These are phyloP conservation scores for Musa schizocarpa DNA, from an alignment of 176 grass and related monocot genomes.

Conservation along the genomic window DNA sequence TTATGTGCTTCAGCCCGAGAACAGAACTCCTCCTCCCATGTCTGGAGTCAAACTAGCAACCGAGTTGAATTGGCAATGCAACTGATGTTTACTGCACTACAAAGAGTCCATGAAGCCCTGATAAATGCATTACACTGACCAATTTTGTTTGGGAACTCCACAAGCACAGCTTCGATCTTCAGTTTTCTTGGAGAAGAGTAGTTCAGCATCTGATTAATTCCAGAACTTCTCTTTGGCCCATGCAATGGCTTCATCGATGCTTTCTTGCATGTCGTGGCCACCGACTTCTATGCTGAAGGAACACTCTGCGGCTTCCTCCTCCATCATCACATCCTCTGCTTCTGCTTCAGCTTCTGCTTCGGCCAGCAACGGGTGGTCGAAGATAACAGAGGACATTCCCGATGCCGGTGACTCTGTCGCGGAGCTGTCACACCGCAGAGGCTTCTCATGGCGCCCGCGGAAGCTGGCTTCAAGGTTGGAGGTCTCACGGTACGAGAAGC, in stretches of 20 bases:
- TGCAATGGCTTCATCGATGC: slow-evolving; percentile 65
- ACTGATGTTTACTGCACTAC: too few species aligned
- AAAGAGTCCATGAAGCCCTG: too few species aligned
- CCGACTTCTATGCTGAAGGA: slow-evolving; percentile 13
- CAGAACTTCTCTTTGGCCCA: slow-evolving; percentile 86
- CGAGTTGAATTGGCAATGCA: too few species aligned
- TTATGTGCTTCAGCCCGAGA: too few species aligned
- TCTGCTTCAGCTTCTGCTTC: slow-evolving; percentile 26
- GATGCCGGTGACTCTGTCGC: slow-evolving; percentile 55
- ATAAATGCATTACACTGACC: too few species aligned
- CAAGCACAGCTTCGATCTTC: too few species aligned
- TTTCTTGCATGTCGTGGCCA: slow-evolving; percentile 6
- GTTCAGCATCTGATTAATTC: slow-evolving; percentile 1
- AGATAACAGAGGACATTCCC: slow-evolving; percentile 36
- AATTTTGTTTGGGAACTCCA: too few species aligned
- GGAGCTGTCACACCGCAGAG: slow-evolving; percentile 6
- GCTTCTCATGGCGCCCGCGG: slow-evolving; percentile 31
- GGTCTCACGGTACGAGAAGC: slow-evolving; percentile 54
- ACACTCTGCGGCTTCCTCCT: not conserved
- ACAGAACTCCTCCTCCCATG: too few species aligned
- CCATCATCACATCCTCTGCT: slow-evolving; percentile 35
- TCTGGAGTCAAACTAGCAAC: too few species aligned
- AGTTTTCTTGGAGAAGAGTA: too few species aligned
- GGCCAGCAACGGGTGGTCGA: slow-evolving; percentile 28
- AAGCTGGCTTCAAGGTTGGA: slow-evolving; percentile 55